These are phyloP conservation scores for Lactifluus subvellereus DNA, from an alignment of 768 basidiomycete genomes.

Conservation along the genomic window DNA sequence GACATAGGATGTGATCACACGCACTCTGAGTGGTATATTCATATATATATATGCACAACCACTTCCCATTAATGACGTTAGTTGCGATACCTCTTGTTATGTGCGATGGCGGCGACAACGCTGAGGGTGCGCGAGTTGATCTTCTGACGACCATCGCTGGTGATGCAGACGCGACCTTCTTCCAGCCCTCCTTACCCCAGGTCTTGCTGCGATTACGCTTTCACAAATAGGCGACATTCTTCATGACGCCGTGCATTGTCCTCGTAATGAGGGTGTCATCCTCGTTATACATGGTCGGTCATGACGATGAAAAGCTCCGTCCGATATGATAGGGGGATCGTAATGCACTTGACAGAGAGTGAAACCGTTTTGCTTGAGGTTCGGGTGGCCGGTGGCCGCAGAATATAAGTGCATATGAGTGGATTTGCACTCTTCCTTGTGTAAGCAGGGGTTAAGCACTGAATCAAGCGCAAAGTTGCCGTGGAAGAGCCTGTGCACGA, in stretches of 20 bases:
- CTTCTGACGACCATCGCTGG: slow-evolving; percentile 40
- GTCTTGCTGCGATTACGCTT: too few relatives aligned
- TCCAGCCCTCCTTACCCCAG: too few relatives aligned
- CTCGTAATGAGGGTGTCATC: slow-evolving; percentile 85
- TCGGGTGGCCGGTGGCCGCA: slow-evolving; percentile 93
- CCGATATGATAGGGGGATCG: slow-evolving; percentile 46
- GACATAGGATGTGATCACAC: slow-evolving; percentile 25
- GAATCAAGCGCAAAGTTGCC: too few relatives aligned
- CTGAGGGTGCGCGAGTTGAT: slow-evolving; percentile 79
- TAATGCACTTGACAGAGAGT: slow-evolving; percentile 48
- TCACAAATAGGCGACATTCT: too few relatives aligned
- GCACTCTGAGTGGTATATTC: slow-evolving; percentile 90
- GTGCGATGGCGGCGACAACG: slow-evolving; percentile 87
- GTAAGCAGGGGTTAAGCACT: too few relatives aligned
- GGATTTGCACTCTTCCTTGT: slow-evolving; percentile 60
- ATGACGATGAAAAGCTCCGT: slow-evolving; percentile 96
- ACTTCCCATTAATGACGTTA: slow-evolving; percentile 78
- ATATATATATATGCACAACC: slow-evolving; percentile 71
- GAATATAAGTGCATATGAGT: slow-evolving; percentile 93
- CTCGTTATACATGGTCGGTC: slow-evolving; percentile 98
- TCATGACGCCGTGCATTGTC: slow-evolving; percentile 91
- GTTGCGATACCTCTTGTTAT: slow-evolving; percentile 92
- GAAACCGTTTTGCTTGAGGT: slow-evolving; percentile 78
- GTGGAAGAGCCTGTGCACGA: neutral
- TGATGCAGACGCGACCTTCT: too few relatives aligned